Percentiles rank a stretch among this genome's conserved stretches.
These are phyloP conservation scores for Trichoderma endophyticum DNA, from an alignment of 2,329 filamentous ascomycete genomes.

Conservation along the genomic window DNA sequence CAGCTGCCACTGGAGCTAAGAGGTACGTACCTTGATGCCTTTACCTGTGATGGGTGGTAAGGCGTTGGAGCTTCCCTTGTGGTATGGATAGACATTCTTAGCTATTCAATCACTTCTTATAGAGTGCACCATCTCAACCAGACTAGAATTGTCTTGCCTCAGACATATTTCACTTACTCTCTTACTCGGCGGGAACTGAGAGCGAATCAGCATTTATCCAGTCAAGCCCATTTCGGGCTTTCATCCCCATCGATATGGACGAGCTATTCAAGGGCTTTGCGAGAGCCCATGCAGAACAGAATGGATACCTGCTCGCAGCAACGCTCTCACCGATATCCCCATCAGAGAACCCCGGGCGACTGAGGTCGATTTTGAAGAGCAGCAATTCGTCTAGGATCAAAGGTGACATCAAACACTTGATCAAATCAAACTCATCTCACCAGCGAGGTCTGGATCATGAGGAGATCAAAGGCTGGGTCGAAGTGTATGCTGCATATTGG, in stretches of 20 bases:
- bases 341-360: slow-evolving; percentile 57
- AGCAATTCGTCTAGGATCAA: slow-evolving; percentile 65
- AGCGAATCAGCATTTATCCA: background rate
- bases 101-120: background rate
- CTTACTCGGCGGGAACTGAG: no score
- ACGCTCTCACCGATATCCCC: slow-evolving; percentile 71
- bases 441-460: slow-evolving; percentile 54
- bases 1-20: background rate
- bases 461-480: slow-evolving; percentile 78
- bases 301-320: slow-evolving; percentile 71
- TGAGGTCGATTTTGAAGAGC: slow-evolving; percentile 68
- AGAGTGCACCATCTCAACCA: background rate
- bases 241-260: slow-evolving; percentile 58
- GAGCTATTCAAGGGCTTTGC: slow-evolving; percentile 70
- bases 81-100: background rate
- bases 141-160: background rate
- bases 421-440: slow-evolving; percentile 57
- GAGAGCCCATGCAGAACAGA: slow-evolving; percentile 59
- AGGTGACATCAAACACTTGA: slow-evolving; percentile 69
- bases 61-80: background rate
- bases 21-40: slow-evolving; percentile 19
- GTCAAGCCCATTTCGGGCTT: background rate
- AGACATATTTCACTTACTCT: background rate
- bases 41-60: background rate
- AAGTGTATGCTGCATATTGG: slow-evolving; percentile 83